Conservation (phyloP, 1,139 yeast genomes). For the Geotrichum reessii region DNA sequence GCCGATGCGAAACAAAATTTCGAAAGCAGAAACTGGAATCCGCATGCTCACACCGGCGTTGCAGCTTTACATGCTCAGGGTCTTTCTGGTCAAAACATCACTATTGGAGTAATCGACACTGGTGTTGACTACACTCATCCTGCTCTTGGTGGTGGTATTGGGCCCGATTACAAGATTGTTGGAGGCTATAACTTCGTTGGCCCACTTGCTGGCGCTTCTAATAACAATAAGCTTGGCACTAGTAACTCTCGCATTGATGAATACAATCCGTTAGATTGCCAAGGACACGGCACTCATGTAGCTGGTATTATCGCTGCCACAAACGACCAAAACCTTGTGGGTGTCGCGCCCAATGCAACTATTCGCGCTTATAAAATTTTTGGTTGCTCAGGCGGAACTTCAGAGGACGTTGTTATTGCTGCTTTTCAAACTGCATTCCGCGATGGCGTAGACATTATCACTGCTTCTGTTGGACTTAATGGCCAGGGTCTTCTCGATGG, state of each 20-base stretch:
- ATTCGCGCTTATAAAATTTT: neutral
- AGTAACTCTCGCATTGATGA: conserved; percentile 16
- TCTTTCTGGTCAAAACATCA: conserved; percentile 20
- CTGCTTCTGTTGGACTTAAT: conserved; percentile 20
- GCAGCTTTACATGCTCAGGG: conserved; percentile 21
- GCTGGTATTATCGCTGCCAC: conserved; percentile 51
- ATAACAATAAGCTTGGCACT: conserved; percentile 5
- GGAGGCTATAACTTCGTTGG: conserved; percentile 22
- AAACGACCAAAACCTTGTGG: conserved; percentile 43
- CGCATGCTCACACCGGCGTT: conserved; percentile 21
- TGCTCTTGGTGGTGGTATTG: conserved; percentile 14
- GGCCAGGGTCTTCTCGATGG: neutral
- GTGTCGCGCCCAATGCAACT: conserved; percentile 41
- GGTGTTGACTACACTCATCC: conserved; percentile 23
- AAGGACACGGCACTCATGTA: conserved; percentile 60
- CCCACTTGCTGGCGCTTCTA: no score
- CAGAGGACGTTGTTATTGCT: conserved; percentile 20
- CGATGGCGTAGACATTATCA: conserved; percentile 24
- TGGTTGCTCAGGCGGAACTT: neutral
- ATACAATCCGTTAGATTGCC: conserved; percentile 21
- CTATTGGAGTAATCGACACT: conserved; percentile 23
- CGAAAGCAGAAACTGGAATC: neutral
- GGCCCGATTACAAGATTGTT: no score
- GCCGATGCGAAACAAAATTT: neutral
- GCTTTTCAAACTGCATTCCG: conserved; percentile 22